These are phyloP conservation scores for Thielaviopsis populi DNA, from an alignment of 2,329 filamentous ascomycete genomes.

Conservation along the genomic window DNA sequence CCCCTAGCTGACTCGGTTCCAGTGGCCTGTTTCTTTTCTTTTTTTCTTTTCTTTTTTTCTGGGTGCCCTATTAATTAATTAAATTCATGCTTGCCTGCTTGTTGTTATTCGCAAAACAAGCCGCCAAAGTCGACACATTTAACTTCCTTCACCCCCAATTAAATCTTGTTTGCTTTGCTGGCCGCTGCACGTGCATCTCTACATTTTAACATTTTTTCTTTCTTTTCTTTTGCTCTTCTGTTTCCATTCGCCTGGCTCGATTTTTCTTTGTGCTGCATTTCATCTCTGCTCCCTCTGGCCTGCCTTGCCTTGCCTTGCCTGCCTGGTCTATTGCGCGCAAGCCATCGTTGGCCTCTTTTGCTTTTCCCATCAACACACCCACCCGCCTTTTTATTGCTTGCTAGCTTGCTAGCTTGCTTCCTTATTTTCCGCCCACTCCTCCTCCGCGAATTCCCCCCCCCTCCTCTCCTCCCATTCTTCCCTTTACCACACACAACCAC, in stretches of 20 bases:
- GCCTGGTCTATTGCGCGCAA: constrained; percentile 2
- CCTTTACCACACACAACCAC: too few relatives aligned
- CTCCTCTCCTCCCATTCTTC: not conserved
- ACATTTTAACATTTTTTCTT: not conserved
- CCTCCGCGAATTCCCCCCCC: not conserved
- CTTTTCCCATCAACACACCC: constrained; percentile 14
- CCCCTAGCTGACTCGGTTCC: not conserved
- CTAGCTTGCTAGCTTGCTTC: constrained; percentile 10
- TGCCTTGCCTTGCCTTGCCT: not conserved
- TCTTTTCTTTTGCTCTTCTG: not conserved
- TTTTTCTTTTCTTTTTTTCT: not conserved
- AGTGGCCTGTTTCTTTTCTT: constrained; percentile 1
- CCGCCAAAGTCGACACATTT: not conserved
- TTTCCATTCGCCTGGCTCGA: too few relatives aligned
- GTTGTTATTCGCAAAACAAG: not conserved
- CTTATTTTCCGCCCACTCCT: not conserved
- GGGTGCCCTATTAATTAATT: not conserved
- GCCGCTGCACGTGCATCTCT: not conserved
- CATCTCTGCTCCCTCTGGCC: not conserved
- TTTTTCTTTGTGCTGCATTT: not conserved
- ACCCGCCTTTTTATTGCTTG: constrained; percentile 10
- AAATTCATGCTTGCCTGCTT: too few relatives aligned
- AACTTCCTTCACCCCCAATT: not conserved
- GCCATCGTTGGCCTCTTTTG: constrained; percentile 14
- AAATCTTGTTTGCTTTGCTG: not conserved